A percentile compares a stretch with the other conserved stretches of the same genome.
Conservation (phyloP, 2,329 filamentous ascomycete species). For the Sordariomycetes sp. region DNA sequence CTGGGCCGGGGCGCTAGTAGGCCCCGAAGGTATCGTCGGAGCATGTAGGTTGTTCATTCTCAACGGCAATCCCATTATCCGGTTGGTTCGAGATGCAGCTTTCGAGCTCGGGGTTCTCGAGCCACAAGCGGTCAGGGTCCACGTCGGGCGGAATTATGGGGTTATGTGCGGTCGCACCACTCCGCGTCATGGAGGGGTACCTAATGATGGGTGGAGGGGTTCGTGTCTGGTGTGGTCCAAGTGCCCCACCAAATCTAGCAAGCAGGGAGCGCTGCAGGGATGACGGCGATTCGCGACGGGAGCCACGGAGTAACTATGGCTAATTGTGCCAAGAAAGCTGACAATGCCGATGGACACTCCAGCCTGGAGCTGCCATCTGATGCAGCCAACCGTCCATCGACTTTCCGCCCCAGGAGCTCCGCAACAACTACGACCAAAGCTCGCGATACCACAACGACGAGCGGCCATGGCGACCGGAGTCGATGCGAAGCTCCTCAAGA, state of each 20-base stretch:
- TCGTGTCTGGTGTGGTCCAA: background rate
- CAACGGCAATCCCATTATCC: conserved; percentile 10
- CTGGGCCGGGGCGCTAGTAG: conserved; percentile 45
- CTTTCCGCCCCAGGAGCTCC: background rate
- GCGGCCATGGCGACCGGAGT: conserved; percentile 67
- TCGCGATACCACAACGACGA: background rate
- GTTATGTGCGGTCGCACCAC: background rate
- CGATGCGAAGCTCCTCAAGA: conserved; percentile 79
- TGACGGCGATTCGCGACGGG: background rate
- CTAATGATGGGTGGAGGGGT: background rate
- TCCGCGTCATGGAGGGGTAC: conserved; percentile 1
- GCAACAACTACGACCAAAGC: background rate
- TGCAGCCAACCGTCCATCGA: background rate
- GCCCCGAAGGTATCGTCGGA: conserved; percentile 59
- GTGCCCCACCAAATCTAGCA: background rate
- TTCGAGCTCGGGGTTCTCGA: background rate
- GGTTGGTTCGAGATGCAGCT: background rate
- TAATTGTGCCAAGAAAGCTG: background rate
- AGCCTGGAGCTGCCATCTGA: background rate
- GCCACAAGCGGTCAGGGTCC: background rate
- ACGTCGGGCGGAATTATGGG: background rate
- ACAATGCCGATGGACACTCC: background rate
- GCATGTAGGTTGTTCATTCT: conserved; percentile 48
- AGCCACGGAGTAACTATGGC: background rate
- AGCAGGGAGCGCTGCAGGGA: background rate